These are phyloP conservation scores for Sesbania bispinosa DNA, from an alignment of 306 rosid species.

Conservation along the genomic window DNA sequence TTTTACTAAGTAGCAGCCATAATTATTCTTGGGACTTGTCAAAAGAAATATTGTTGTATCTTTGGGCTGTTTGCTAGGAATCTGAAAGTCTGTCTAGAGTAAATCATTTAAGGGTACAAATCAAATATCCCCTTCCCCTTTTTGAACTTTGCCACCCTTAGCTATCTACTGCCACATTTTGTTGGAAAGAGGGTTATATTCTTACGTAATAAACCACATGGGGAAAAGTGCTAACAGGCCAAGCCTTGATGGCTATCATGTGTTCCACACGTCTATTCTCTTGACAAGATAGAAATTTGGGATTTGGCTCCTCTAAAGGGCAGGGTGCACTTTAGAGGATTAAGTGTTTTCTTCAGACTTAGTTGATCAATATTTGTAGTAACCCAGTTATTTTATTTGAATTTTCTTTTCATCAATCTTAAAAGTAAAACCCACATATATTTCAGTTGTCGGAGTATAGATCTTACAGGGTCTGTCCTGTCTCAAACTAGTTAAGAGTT, in stretches of 20 bases:
- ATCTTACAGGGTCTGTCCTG: background rate
- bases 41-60: background rate
- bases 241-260: background rate
- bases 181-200: background rate
- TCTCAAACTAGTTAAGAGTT: background rate
- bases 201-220: background rate
- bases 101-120: background rate
- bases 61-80: slow-evolving; percentile 6
- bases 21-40: background rate
- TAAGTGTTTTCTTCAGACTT: background rate
- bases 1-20: background rate
- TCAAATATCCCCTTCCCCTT: background rate
- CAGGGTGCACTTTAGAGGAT: too few species aligned
- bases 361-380: background rate
- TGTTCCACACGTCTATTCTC: background rate
- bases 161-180: background rate
- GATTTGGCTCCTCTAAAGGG: too few species aligned
- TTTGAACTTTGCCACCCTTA: background rate
- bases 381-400: background rate
- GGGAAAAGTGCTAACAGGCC: background rate
- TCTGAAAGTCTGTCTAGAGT: too few species aligned
- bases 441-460: background rate
- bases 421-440: background rate
- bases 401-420: background rate
- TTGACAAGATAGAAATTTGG: background rate